Evolutionary conservation across 345 rosid species (phyloP).

Genomic region (Balakata baccata): DNA sequence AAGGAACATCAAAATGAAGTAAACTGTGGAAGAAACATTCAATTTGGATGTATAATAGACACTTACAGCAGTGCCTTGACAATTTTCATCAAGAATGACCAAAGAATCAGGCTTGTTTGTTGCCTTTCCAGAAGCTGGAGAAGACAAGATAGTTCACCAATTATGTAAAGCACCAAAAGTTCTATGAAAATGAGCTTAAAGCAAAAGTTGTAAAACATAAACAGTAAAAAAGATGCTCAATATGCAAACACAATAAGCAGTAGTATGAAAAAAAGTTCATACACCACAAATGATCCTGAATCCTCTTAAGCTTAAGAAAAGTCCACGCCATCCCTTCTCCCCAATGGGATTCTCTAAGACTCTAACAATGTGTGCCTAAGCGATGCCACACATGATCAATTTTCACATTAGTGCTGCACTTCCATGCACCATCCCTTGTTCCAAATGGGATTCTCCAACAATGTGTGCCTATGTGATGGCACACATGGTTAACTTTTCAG

Average conservation of each 20-base stretch:
- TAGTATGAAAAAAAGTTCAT: not conserved
- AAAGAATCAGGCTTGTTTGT: conserved; percentile 35
- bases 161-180: not conserved
- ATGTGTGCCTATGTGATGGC: conserved; percentile 18
- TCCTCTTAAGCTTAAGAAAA: conserved; percentile 2
- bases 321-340: not conserved
- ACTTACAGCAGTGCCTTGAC: conserved; percentile 49
- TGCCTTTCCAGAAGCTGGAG: conserved; percentile 42
- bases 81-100: conserved; percentile 34
- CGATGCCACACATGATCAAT: not conserved
- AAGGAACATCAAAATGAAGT: not conserved
- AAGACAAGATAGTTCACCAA: conserved; percentile 7
- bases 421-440: conserved; percentile 51
- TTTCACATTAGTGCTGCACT: conserved; percentile 11
- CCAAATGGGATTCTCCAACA: conserved; percentile 62
- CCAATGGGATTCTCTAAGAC: not conserved
- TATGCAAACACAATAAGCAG: not conserved
- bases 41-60: not conserved
- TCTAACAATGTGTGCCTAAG: not conserved
- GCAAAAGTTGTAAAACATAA: conserved; percentile 7
- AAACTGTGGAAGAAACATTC: not conserved
- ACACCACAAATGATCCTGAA: not conserved
- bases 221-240: not conserved
- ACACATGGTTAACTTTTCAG: not conserved
- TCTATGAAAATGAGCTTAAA: not conserved